Evolutionary conservation across 2,329 filamentous ascomycete species (phyloP), one percentile per base, ranked within the genome.

Genomic region (Pseudocercospora eumusae): DNA sequence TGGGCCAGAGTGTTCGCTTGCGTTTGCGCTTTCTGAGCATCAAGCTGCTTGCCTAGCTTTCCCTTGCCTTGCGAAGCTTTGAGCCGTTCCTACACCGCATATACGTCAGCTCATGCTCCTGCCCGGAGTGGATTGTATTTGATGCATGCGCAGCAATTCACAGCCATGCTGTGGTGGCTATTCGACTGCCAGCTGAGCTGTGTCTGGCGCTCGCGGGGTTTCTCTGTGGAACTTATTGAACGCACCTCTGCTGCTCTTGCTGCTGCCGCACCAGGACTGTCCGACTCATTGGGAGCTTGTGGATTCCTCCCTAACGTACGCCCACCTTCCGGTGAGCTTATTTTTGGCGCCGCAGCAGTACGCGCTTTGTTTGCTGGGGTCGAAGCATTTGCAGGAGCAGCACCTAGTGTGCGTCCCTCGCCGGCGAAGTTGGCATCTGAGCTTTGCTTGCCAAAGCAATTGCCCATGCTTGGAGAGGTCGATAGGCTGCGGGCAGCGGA

Each of bases 171-270:
- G 42, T 45, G 20, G 20, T 47, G 20, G 13, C 20, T 20, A 47
- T 47, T 25, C 44, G 44, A 25, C 44, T 23, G 44, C 44, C 44
- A 11, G 21, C 21, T 13, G 20, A 23, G 44, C 20, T 31, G 25
- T 15, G 23, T n/a, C 5, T n/a, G 20, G 49, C 9, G n/a, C 21
- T 27, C 8, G 10, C 23, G 2, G 9, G 15, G 18, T 4, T 10
- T 10, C 1, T 1, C 7, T n/a, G 21, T 15, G 23, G 44, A 47
- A 23, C 13, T 2, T 25, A 47, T 42, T 33, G 23, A 67, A 79
- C 86, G 74, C 76, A 96, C 92, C 87, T 96, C 90, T 63, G 93
- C 93, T 57, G 92, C 93, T 67, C 86, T 84, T 0, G 91, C 92
- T 3, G 93, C 93, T 63, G 86, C 90, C 59, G 81, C 82, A 62